Conservation (phyloP, 2,329 filamentous ascomycete genomes). For the Coniochaeta pulveracea region DNA sequence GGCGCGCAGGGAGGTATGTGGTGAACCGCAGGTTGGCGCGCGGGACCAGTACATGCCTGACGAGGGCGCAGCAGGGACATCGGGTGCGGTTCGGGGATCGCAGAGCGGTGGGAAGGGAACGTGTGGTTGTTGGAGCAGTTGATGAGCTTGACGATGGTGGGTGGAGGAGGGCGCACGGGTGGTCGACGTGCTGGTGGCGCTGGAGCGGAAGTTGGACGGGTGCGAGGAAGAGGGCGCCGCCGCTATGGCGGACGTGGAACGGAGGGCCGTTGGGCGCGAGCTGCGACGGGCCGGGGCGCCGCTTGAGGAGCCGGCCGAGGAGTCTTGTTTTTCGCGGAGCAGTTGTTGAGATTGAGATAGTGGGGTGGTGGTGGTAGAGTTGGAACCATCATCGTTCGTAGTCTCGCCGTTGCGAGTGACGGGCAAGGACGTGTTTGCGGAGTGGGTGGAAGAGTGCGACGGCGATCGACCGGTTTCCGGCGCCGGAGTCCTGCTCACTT, state of each 20-base stretch:
- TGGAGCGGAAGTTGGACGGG: constrained; percentile 10
- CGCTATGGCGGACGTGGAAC: constrained; percentile 42
- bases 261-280: constrained; percentile 32
- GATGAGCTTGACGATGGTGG: constrained; percentile 4
- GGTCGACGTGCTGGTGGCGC: constrained; percentile 11
- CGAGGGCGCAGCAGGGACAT: constrained; percentile 51
- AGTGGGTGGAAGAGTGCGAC: constrained; percentile 1
- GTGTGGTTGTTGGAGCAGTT: constrained; percentile 16
- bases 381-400: not conserved
- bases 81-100: constrained; percentile 41
- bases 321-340: constrained; percentile 13
- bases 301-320: constrained; percentile 14
- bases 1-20: constrained; percentile 50
- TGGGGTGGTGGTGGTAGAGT: constrained; percentile 12
- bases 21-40: constrained; percentile 49
- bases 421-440: constrained; percentile 5
- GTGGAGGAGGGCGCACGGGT: constrained; percentile 1
- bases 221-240: constrained; percentile 16
- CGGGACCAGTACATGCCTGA: constrained; percentile 65
- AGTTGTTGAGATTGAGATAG: not conserved
- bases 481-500: constrained; percentile 7
- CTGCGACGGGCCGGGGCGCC: constrained; percentile 20
- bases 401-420: not conserved
- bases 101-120: constrained; percentile 45
- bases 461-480: constrained; percentile 4